Evolutionary conservation across 768 basidiomycete species (phyloP).

Genomic region (Termitomyces sp.): DNA sequence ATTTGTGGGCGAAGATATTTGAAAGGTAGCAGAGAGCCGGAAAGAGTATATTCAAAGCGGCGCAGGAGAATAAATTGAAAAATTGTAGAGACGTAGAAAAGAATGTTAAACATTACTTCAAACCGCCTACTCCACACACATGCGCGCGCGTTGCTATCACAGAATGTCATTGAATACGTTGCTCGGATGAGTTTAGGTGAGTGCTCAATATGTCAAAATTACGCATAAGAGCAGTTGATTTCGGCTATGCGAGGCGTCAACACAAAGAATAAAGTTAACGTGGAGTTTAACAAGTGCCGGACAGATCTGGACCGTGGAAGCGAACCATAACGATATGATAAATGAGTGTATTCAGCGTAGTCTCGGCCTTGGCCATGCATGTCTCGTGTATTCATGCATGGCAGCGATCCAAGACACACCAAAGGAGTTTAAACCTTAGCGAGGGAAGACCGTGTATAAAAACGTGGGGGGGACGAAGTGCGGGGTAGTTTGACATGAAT

Average conservation of each 20-base stretch:
- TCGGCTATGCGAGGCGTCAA: background rate
- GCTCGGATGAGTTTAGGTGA: background rate
- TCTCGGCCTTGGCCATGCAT: constrained; percentile 6
- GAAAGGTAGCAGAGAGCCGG: background rate
- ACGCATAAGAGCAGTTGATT: background rate
- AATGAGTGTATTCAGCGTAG: background rate
- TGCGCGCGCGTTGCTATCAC: background rate
- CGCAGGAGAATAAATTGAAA: background rate
- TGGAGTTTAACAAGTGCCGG: background rate
- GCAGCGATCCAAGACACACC: background rate
- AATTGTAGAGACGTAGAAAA: background rate
- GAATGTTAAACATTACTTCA: background rate
- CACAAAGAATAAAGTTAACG: background rate
- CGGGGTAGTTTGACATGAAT: constrained; percentile 6
- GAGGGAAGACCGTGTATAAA: background rate
- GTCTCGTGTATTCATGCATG: background rate
- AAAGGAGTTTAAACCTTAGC: background rate
- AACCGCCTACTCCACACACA: background rate
- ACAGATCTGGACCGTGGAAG: background rate
- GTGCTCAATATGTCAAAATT: background rate
- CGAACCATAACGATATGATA: background rate
- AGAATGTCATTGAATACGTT: background rate
- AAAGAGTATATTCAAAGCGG: background rate
- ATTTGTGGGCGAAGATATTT: background rate
- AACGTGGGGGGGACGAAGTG: background rate